These are phyloP conservation scores for Tuber calosporum DNA, from an alignment of 495 filamentous ascomycete species.

Conservation along the genomic window DNA sequence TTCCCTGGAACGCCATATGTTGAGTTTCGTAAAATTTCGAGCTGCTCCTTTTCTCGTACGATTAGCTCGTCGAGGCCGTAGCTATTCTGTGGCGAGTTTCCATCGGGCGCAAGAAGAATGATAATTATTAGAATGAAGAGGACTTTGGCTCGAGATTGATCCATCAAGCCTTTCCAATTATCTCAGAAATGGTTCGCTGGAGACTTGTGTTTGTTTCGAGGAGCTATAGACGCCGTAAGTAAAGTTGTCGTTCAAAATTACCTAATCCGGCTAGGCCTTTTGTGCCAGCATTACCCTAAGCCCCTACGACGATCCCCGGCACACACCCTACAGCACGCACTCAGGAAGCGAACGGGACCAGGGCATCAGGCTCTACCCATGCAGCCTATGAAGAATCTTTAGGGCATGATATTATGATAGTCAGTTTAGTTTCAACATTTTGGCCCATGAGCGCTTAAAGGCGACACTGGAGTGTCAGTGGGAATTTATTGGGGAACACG, in stretches of 20 bases:
- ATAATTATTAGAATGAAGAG: slow-evolving; percentile 39
- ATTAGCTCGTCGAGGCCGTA: slow-evolving; percentile 34
- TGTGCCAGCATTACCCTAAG: not conserved
- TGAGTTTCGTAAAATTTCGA: slow-evolving; percentile 37
- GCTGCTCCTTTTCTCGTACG: slow-evolving; percentile 27
- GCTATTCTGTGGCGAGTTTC: slow-evolving; percentile 28
- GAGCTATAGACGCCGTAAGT: not conserved
- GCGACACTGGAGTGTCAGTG: too few species aligned
- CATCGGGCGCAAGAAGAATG: slow-evolving; percentile 36
- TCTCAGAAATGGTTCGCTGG: slow-evolving; percentile 9
- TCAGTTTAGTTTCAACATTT: too few species aligned
- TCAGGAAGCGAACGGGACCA: not conserved
- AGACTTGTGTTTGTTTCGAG: slow-evolving; percentile 9
- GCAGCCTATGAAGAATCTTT: not conserved
- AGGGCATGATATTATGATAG: too few species aligned
- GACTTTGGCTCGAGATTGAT: slow-evolving; percentile 36
- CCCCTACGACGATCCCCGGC: not conserved
- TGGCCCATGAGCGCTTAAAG: too few species aligned
- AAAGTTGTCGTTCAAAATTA: slow-evolving; percentile 2
- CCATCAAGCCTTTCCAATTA: slow-evolving; percentile 25
- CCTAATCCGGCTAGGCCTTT: not conserved
- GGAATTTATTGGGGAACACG: too few species aligned
- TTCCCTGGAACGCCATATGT: slow-evolving; percentile 40
- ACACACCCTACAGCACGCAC: too few species aligned
- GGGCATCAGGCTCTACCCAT: not conserved